Percentiles rank a stretch among this genome's conserved stretches.
Evolutionary conservation across 208 protist species (phyloP).

Genomic region (Acanthamoeba triangularis): DNA sequence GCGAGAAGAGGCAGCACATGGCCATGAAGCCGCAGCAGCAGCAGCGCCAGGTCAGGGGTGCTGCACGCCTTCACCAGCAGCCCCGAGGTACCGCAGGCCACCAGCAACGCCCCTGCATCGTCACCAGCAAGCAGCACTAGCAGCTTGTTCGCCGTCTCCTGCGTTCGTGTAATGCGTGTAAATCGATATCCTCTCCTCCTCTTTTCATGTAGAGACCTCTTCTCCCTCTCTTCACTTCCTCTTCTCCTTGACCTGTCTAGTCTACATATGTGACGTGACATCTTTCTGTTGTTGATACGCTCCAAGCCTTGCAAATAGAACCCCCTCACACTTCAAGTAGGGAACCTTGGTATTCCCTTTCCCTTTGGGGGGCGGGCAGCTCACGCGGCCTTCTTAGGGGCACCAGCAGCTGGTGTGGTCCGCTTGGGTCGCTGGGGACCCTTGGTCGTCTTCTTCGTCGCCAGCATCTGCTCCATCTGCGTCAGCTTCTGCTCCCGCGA

Average conservation of each 20-base stretch:
- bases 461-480: conserved; percentile 31
- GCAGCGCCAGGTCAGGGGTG: background rate
- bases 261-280: background rate
- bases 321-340: no score
- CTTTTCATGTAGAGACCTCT: background rate
- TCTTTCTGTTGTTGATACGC: background rate
- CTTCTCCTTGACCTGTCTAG: background rate
- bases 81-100: background rate
- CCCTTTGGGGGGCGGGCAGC: background rate
- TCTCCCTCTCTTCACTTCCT: no score
- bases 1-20: background rate
- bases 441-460: background rate
- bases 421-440: background rate
- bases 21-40: background rate
- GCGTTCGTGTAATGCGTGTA: background rate
- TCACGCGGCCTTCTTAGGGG: background rate
- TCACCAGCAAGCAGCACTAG: conserved; percentile 31
- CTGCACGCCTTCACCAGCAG: background rate
- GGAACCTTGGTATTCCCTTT: no score
- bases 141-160: background rate
- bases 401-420: background rate
- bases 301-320: background rate
- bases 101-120: background rate
- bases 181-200: background rate
- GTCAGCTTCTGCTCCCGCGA: background rate